These are phyloP conservation scores for Cenchrus americanus DNA, from an alignment of 176 grass and related monocot genomes.

Conservation along the genomic window DNA sequence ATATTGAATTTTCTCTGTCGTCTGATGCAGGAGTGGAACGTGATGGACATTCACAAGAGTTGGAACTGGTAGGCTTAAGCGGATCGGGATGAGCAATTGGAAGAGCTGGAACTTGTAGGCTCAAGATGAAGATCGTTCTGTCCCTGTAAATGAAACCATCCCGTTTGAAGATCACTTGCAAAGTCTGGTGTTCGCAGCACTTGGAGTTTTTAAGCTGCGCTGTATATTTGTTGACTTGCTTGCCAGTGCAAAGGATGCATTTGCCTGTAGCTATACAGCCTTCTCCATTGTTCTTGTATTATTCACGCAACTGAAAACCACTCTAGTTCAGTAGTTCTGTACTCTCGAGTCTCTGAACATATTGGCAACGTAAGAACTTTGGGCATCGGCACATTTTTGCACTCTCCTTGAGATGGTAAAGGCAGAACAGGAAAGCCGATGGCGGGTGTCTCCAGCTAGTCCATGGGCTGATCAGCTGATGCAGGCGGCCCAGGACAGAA, in stretches of 20 bases:
- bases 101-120: not conserved
- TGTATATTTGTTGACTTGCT: too few relatives aligned
- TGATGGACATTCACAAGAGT: not conserved
- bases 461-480: not conserved
- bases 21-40: constrained; percentile 1
- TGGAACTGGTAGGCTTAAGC: not conserved
- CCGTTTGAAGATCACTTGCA: not conserved
- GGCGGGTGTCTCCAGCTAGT: not conserved
- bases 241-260: too few relatives aligned
- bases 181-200: too few relatives aligned
- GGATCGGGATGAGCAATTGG: not conserved
- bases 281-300: too few relatives aligned
- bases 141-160: not conserved
- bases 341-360: constrained; percentile 9
- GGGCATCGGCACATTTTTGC: not conserved
- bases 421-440: too few relatives aligned
- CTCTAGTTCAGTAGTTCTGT: not conserved
- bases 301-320: too few relatives aligned
- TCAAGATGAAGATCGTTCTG: constrained; percentile 2
- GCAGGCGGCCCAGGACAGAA: not conserved
- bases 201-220: too few relatives aligned
- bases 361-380: not conserved
- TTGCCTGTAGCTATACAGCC: too few relatives aligned
- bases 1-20: not conserved
- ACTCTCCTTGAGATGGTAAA: not conserved